A percentile compares a stretch with the other conserved stretches of the same genome.
Evolutionary conservation across 805 yeast genomes (phyloP).

Genomic region (Ogataea haglerorum): DNA sequence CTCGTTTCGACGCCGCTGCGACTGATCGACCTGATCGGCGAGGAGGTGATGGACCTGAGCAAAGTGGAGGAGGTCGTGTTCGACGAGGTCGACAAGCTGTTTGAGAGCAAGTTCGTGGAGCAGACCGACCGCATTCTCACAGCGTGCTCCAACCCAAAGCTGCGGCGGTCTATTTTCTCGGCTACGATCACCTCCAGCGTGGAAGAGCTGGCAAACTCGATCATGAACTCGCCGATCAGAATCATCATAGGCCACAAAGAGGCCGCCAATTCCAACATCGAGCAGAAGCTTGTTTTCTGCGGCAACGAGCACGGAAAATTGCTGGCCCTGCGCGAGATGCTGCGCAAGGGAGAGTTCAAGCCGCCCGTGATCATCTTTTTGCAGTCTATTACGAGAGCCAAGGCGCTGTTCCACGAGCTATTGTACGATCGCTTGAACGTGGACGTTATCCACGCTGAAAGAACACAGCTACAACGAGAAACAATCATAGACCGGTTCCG

Average conservation of each 20-base stretch:
- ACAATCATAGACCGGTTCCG: conserved; percentile 79
- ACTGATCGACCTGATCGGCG: conserved; percentile 71
- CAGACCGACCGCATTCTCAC: conserved; percentile 86
- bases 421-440: conserved; percentile 89
- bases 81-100: conserved; percentile 94
- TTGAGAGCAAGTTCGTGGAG: conserved; percentile 80
- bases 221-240: conserved; percentile 83
- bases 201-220: conserved; percentile 79
- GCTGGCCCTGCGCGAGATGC: conserved; percentile 84
- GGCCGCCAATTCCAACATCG: conserved; percentile 81
- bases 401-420: conserved; percentile 90
- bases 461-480: conserved; percentile 85
- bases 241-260: conserved; percentile 91
- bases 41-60: conserved; percentile 56
- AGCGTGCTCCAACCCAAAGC: conserved; percentile 46
- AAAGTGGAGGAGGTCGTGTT: conserved; percentile 73
- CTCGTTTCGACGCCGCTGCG: conserved; percentile 86
- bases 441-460: conserved; percentile 94
- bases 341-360: conserved; percentile 76
- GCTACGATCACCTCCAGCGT: conserved; percentile 95
- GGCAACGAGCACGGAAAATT: conserved; percentile 97
- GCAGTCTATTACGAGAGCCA: conserved; percentile 90
- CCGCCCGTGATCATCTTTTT: conserved; percentile 93
- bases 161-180: conserved; percentile 79
- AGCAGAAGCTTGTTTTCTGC: conserved; percentile 78